Base-by-base conservation (phyloP, 371 early-diverging fungal species). In the Conidiobolus incongruus region DNA sequence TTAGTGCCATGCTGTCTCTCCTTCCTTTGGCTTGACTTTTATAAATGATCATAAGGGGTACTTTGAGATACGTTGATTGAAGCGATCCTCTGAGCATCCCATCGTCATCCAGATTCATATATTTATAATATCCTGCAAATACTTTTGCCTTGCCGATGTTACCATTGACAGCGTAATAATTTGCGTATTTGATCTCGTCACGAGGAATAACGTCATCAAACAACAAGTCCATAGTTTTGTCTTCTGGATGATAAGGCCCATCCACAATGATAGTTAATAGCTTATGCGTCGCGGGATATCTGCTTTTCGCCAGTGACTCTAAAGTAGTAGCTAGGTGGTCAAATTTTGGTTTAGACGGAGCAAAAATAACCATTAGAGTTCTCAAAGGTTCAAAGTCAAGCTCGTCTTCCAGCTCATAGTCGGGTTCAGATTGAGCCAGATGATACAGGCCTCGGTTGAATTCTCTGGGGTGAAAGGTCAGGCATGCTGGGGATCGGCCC, bases 341-440 rank as follows among this genome's bases (percentile, higher is more conserved):
- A 16, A 30, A 8, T 6, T 8, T 7, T n/a, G n/a, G 7, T n/a
- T 19, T 12, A 16, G 28, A 24, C 10, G 4, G 5, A n/a, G 4
- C 11, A 28, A 12, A 12, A 12, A 40, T 28, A 13, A 13, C 23
- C n/a, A 40, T 28, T 5, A 40, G 7, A 13, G 29, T 28, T 6
- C 29, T 4, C 16, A 40, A 15, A 3, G 40, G 40, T 28, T 40
- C 40, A 17, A 28, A 40, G 16, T 40, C 22, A 12, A 40, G 29
- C 2, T 29, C 16, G 15, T 40, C 30, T 7, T 6, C 22, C 19
- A 40, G 15, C 15, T 40, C 40, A 17, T 40, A 40, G 8, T 40
- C 16, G 15, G 40, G 40, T 40, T 40, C 40, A 28, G 15, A 11
- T 40, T 40, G 40, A 40, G 40, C 40, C 8, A 40, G 30, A n/a